Evolutionary conservation across 345 rosid genomes (phyloP), one percentile per base, ranked within the genome.

Genomic region (Bretschneidera sinensis): DNA sequence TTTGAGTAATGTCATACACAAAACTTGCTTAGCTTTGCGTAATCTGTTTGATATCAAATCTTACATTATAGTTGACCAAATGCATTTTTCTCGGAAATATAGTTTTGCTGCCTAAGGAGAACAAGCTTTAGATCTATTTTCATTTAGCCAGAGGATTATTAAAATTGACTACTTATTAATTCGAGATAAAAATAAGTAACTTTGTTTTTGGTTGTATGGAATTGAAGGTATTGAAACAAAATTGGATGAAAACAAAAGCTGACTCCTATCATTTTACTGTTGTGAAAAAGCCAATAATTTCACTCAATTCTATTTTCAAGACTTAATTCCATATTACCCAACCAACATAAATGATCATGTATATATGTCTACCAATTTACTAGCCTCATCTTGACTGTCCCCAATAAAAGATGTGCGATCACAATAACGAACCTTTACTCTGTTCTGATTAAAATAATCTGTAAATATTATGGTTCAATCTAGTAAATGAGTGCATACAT

Each of bases 391-490:
- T 76, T 83, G 83, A 58, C 82, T 70, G 70, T 90, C 89, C 19
- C 99, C 99, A 0, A 69, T 63, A 60, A 94, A 94, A 23, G 99
- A 94, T 65, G 91, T 97, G 52, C 99, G 97, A 69, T 94, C 99
- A 66, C 99, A 94, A 45, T 94, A 94, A 22, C 99, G 96, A 72
- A 94, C 78, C 78, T 94, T 94, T 35, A 83, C 84, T 77, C 95
- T 79, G 68, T 94, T 94, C 99, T 97, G 91, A 74, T 94, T 88
- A 75, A 84, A 92, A 81, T 89, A 92, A 59, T 92, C 98, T 92
- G 84, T 69, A 74, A 49, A 28, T 28, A 28, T 28, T 28, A 28
- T 28, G 33, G 8, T 28, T 28, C 33, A 28, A 8, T 28, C 33
- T 28, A 28, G 33, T 28, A 25, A 17, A 54, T 0, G 18, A 0